phyloP scores from a whole-genome alignment of 1,139 yeast genomes.

The Pichia sp. region DNA sequence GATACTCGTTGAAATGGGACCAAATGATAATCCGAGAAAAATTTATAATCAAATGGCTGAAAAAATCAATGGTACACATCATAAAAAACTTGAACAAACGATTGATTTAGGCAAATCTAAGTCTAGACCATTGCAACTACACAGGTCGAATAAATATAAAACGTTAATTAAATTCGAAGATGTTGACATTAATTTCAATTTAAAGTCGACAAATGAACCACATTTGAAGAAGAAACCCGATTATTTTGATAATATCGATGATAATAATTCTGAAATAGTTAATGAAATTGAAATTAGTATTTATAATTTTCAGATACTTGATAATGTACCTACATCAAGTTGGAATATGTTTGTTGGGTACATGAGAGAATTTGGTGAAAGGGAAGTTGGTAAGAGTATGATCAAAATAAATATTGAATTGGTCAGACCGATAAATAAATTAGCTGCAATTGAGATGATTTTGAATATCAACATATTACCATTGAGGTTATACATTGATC shows the following conservation, averaged over 20 bases:
- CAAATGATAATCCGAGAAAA: conserved; percentile 40
- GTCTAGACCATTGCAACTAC: conserved; percentile 44
- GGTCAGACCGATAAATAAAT: conserved; percentile 56
- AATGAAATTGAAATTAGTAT: conserved; percentile 41
- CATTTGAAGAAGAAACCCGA: conserved; percentile 22
- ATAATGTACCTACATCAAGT: conserved; percentile 79
- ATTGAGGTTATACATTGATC: conserved; percentile 78
- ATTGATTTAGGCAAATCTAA: conserved; percentile 22
- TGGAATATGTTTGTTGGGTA: conserved; percentile 84
- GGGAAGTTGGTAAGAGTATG: conserved; percentile 69
- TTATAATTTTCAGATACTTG: conserved; percentile 57
- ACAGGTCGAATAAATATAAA: conserved; percentile 63
- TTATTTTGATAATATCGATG: conserved; percentile 22
- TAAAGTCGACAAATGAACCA: conserved; percentile 43
- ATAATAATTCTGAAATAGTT: conserved; percentile 39
- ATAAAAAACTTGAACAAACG: conserved; percentile 8
- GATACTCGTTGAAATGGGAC: conserved; percentile 59
- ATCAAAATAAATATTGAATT: conserved; percentile 47
- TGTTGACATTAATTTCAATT: conserved; percentile 41
- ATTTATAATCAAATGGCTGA: conserved; percentile 49
- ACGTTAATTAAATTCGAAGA: conserved; percentile 51
- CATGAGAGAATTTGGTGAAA: conserved; percentile 59
- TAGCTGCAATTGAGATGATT: conserved; percentile 67
- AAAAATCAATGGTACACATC: not conserved
- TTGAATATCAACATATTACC: conserved; percentile 59